Percentiles rank a stretch among this genome's conserved stretches.
Conservation (phyloP, 495 filamentous ascomycete species). For the Acidomyces sp. region DNA sequence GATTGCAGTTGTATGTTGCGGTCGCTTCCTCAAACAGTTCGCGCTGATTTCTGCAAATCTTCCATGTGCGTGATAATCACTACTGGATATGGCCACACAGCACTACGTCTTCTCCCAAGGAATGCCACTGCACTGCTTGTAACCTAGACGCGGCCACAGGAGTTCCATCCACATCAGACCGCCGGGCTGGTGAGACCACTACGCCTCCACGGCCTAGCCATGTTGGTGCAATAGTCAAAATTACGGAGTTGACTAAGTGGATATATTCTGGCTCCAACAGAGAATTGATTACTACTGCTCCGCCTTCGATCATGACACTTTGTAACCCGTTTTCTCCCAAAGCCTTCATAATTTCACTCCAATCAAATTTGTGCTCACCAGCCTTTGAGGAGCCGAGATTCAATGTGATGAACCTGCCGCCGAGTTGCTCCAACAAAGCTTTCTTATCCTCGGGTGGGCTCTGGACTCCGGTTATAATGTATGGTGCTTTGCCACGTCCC, state of each 20-base stretch:
- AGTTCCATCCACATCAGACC: neutral
- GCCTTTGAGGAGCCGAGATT: constrained; percentile 33
- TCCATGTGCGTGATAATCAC: neutral
- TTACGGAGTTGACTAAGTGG: constrained; percentile 59
- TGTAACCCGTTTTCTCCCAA: constrained; percentile 37
- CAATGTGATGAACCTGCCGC: neutral
- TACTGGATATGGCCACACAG: constrained; percentile 11
- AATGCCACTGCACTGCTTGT: constrained; percentile 7
- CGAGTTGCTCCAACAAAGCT: neutral
- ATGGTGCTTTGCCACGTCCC: constrained; percentile 59
- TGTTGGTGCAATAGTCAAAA: constrained; percentile 73
- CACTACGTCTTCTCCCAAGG: constrained; percentile 17
- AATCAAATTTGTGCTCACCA: constrained; percentile 36
- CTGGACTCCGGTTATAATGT: constrained; percentile 35
- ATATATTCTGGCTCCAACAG: constrained; percentile 46
- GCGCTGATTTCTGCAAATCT: too few relatives aligned
- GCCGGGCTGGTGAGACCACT: constrained; percentile 43
- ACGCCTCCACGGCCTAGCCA: constrained; percentile 74
- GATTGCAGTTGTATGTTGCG: too few relatives aligned
- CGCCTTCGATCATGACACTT: constrained; percentile 84
- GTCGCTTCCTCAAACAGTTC: too few relatives aligned
- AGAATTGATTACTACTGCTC: constrained; percentile 62
- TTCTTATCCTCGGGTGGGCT: neutral
- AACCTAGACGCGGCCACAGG: constrained; percentile 9
- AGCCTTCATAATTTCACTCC: constrained; percentile 47